Percentiles rank a stretch among this genome's conserved stretches.
phyloP scores from a whole-genome alignment of 768 basidiomycete species.

The Serendipita vermifera region DNA sequence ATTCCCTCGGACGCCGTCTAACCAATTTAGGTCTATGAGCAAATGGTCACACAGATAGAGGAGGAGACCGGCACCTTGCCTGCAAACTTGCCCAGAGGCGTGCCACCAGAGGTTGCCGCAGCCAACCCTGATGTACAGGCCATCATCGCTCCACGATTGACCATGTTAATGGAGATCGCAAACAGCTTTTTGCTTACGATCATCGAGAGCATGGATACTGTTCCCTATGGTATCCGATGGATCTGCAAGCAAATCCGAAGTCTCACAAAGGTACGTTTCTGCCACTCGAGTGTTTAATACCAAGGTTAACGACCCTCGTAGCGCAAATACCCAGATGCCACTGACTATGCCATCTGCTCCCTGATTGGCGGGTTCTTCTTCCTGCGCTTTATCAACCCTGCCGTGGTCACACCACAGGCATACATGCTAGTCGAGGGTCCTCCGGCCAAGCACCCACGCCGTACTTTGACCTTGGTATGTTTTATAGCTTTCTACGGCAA shows the following conservation, averaged over 20 bases:
- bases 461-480: slow-evolving; percentile 78
- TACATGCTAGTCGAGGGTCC: slow-evolving; percentile 99
- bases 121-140: slow-evolving; percentile 94
- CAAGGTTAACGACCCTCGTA: slow-evolving; percentile 24
- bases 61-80: slow-evolving; percentile 92
- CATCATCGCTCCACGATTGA: slow-evolving; percentile 90
- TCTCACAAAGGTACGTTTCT: slow-evolving; percentile 65
- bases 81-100: slow-evolving; percentile 80
- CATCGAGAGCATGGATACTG: slow-evolving; percentile 96
- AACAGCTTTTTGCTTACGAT: slow-evolving; percentile 96
- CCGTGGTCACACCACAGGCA: slow-evolving; percentile 96
- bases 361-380: slow-evolving; percentile 99
- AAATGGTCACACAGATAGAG: slow-evolving; percentile 98
- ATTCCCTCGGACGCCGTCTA: background rate
- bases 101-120: slow-evolving; percentile 86
- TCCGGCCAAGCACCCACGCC: slow-evolving; percentile 92
- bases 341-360: slow-evolving; percentile 95
- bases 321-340: slow-evolving; percentile 98
- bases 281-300: background rate
- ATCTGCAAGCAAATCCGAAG: slow-evolving; percentile 99
- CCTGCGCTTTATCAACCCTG: slow-evolving; percentile 98
- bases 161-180: slow-evolving; percentile 99
- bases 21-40: slow-evolving; percentile 93
- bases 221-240: slow-evolving; percentile 98
- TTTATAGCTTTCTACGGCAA: background rate